Evolutionary conservation across 345 rosid species (phyloP).

Genomic region (Lagerstroemia speciosa): DNA sequence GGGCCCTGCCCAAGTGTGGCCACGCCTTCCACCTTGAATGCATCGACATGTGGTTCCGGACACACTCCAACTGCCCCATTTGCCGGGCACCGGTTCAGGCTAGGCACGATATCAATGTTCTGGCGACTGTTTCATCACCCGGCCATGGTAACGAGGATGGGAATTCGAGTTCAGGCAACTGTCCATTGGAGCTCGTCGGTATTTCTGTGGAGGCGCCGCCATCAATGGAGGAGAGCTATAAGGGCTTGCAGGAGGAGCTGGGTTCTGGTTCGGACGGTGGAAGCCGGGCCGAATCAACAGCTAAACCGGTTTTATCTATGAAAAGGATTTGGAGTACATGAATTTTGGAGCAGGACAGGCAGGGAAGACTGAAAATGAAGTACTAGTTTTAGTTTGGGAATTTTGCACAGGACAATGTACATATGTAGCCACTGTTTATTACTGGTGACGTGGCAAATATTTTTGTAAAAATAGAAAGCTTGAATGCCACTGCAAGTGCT

Average conservation of each 20-base stretch:
- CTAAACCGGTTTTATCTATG: slow-evolving; percentile 20
- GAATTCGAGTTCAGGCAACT: not conserved
- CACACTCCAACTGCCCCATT: slow-evolving; percentile 69
- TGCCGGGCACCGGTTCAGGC: slow-evolving; percentile 63
- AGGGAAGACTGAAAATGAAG: not conserved
- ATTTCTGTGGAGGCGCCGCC: slow-evolving; percentile 9
- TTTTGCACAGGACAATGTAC: too few relatives aligned
- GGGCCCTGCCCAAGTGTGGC: slow-evolving; percentile 53
- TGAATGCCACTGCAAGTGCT: too few relatives aligned
- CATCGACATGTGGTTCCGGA: slow-evolving; percentile 75
- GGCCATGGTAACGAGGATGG: not conserved
- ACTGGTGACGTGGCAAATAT: not conserved
- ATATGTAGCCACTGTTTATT: too few relatives aligned
- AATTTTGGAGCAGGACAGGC: not conserved
- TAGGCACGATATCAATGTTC: not conserved
- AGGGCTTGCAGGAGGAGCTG: slow-evolving; percentile 11
- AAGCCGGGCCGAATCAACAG: slow-evolving; percentile 18
- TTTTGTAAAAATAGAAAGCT: not conserved
- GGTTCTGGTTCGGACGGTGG: slow-evolving; percentile 5
- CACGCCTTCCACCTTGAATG: slow-evolving; percentile 76
- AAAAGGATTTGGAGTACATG: slow-evolving; percentile 26
- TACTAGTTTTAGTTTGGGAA: not conserved
- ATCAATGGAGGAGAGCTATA: slow-evolving; percentile 9
- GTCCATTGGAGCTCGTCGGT: slow-evolving; percentile 11
- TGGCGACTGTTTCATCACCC: not conserved